Evolutionary conservation across 1,139 yeast species (phyloP).

Genomic region (Arxiozyma heterogenica): DNA sequence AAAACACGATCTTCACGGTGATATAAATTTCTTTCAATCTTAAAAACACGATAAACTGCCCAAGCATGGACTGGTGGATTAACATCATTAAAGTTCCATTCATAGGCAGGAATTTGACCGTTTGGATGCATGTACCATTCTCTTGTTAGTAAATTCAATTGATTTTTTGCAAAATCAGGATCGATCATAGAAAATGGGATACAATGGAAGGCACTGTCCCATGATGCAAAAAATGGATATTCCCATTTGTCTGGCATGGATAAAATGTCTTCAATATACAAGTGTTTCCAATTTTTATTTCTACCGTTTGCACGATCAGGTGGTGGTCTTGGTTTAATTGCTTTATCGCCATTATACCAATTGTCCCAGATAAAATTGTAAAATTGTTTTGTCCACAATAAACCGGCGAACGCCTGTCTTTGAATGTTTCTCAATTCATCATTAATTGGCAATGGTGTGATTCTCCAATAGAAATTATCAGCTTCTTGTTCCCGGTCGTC

Average conservation of each 20-base stretch:
- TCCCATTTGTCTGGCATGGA: conserved; percentile 97
- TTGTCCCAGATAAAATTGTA: conserved; percentile 80
- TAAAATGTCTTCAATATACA: conserved; percentile 80
- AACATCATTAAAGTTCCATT: conserved; percentile 93
- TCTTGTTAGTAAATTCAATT: conserved; percentile 75
- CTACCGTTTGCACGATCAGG: conserved; percentile 74
- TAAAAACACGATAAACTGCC: conserved; percentile 87
- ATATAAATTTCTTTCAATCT: conserved; percentile 80
- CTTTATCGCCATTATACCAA: conserved; percentile 87
- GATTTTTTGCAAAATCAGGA: conserved; percentile 88
- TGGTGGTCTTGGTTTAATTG: conserved; percentile 64
- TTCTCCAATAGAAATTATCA: conserved; percentile 86
- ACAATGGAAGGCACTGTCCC: conserved; percentile 98
- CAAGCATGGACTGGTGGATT: conserved; percentile 98
- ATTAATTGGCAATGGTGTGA: conserved; percentile 77
- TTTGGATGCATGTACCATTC: conserved; percentile 99
- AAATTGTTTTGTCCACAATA: conserved; percentile 91
- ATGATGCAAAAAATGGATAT: conserved; percentile 92
- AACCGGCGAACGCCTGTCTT: conserved; percentile 91
- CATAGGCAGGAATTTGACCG: conserved; percentile 97
- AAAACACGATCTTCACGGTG: conserved; percentile 77
- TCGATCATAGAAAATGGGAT: conserved; percentile 92
- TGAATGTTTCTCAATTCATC: conserved; percentile 79
- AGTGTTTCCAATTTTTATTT: conserved; percentile 82
- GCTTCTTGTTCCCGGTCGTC: conserved; percentile 80